Evolutionary conservation across 352 stramenopile genomes (phyloP).

Genomic region (Elongisporangium prolatum): DNA sequence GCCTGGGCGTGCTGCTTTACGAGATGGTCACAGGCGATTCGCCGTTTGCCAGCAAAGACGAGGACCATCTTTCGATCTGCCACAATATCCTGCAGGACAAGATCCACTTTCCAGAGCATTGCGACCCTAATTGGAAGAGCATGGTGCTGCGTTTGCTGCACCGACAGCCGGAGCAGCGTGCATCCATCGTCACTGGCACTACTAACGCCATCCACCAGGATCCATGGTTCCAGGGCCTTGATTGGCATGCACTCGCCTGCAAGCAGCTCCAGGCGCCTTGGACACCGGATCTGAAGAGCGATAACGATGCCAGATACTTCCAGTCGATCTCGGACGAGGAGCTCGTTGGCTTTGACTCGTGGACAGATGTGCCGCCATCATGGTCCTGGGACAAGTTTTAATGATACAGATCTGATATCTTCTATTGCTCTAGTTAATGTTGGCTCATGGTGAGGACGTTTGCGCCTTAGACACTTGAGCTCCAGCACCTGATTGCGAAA

Average conservation of each 20-base stretch:
- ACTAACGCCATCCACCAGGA: slow-evolving; percentile 24
- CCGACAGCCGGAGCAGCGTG: slow-evolving; percentile 35
- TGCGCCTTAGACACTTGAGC: slow-evolving; percentile 6
- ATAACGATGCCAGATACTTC: slow-evolving; percentile 40
- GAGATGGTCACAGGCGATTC: slow-evolving; percentile 47
- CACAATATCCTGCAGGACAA: slow-evolving; percentile 23
- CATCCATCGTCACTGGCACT: slow-evolving; percentile 21
- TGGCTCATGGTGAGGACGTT: slow-evolving; percentile 3
- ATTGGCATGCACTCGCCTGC: slow-evolving; percentile 33
- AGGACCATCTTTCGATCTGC: slow-evolving; percentile 31
- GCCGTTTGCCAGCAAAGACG: slow-evolving; percentile 21
- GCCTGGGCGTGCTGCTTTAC: slow-evolving; percentile 43
- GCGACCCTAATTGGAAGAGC: slow-evolving; percentile 32
- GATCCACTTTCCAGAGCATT: slow-evolving; percentile 17
- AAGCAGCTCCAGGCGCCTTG: slow-evolving; percentile 32
- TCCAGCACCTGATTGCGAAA: slow-evolving; percentile 8
- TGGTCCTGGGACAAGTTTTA: slow-evolving; percentile 41
- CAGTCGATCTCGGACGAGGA: slow-evolving; percentile 24
- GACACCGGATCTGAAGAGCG: slow-evolving; percentile 31
- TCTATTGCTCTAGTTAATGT: slow-evolving; percentile 13
- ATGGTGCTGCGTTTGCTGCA: slow-evolving; percentile 35
- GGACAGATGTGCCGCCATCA: slow-evolving; percentile 19
- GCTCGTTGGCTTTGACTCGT: slow-evolving; percentile 27
- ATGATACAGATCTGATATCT: not conserved
- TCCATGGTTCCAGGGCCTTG: slow-evolving; percentile 35